Base-by-base conservation (phyloP, 495 filamentous ascomycete genomes). In the Xylaria longipes region DNA sequence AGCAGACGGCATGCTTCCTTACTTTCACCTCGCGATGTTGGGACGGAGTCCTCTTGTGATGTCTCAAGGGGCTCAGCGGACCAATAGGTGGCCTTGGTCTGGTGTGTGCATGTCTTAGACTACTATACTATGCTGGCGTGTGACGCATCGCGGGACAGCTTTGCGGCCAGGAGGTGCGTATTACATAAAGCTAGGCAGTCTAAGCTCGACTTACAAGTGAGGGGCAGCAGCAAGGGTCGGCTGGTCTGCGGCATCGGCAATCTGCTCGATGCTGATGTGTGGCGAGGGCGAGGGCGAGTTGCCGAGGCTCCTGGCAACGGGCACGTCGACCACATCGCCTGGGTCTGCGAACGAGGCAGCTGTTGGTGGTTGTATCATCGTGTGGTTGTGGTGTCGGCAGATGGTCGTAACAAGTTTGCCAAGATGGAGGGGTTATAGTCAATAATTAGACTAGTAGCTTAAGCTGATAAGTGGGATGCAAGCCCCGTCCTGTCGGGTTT, bases 41-140 rank as follows among this genome's bases (percentile, higher is more conserved):
- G 70, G 92, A 93, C 2, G 89, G 90, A 37, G 91, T 89, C 50
- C 94, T 87, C 71, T 82, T 88, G 74, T 95, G 92, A 72, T 97
- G 94, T 75, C 94, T 60, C 31, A 60, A 3, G 8, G 57, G 57
- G 11, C 89, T 93, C 69, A 91, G 87, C 41, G 81, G 80, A 56
- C 79, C 73, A 57, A 76, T 71, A 41, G 83, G 69, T 27, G 82
- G 82, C 22, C 83, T 81, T 66, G 84, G 83, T 41, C 81, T 85
- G 65, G 33, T 35, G 29, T 31, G 37, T 37, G 68, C 41, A 52
- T 70, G 68, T 63, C 60, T 70, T 64, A 64, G 68, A 63, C 46
- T 45, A 63, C 68, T 35, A 15, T 29, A 72, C 72, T 46, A 17
- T 39, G 54, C 39, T 71, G 14, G 68, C 68, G 72, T 70, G 69